These are phyloP conservation scores for Amaranthus cruentus DNA, from an alignment of 148 eudicot species.

Conservation along the genomic window DNA sequence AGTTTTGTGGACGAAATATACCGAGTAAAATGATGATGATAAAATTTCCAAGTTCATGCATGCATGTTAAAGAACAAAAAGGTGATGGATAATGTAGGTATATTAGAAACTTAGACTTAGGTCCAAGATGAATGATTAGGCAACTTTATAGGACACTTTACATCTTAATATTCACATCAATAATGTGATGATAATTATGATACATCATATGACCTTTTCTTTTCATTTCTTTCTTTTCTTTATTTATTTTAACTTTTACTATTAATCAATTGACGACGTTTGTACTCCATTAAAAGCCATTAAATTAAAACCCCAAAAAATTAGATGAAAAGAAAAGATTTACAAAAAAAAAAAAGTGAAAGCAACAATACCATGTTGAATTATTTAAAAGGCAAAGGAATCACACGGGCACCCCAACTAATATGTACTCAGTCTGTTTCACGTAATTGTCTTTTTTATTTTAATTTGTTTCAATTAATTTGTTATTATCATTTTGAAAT, in stretches of 20 bases:
- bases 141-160: not conserved
- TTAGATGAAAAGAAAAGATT: not conserved
- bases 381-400: not conserved
- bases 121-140: conserved; percentile 5
- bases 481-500: too few relatives aligned
- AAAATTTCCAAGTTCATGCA: too few relatives aligned
- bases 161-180: not conserved
- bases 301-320: not conserved
- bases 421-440: too few relatives aligned
- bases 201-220: not conserved
- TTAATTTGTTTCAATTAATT: too few relatives aligned
- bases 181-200: not conserved
- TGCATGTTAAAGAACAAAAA: not conserved
- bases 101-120: not conserved
- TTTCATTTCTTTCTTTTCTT: not conserved
- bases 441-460: too few relatives aligned
- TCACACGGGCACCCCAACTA: not conserved
- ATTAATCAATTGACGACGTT: not conserved
- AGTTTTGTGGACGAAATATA: too few relatives aligned
- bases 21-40: too few relatives aligned
- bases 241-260: not conserved
- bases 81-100: not conserved
- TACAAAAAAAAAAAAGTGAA: not conserved
- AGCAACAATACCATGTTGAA: not conserved
- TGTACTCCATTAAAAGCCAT: not conserved